Percentiles rank a stretch among this genome's conserved stretches.
These are phyloP conservation scores for Thalassiosira delicatula DNA, from an alignment of 352 stramenopile genomes.

Conservation along the genomic window DNA sequence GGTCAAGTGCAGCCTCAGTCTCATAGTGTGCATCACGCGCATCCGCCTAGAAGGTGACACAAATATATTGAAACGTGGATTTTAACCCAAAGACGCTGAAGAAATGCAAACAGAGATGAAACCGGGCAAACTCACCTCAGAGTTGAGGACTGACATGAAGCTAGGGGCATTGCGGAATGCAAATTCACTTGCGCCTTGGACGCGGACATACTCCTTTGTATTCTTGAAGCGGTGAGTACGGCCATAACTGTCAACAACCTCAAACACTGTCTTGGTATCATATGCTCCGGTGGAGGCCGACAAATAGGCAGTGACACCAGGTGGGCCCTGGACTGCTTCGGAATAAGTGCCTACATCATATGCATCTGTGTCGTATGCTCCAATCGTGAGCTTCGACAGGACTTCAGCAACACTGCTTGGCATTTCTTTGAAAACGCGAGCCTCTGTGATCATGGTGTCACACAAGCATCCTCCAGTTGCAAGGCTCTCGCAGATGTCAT, in stretches of 20 bases:
- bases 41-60: conserved; percentile 37
- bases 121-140: conserved; percentile 31
- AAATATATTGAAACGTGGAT: no score
- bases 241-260: conserved; percentile 63
- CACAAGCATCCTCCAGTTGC: conserved; percentile 62
- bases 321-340: conserved; percentile 17
- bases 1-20: conserved; percentile 77
- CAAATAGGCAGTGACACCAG: conserved; percentile 63
- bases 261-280: conserved; percentile 67
- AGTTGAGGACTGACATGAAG: conserved; percentile 75
- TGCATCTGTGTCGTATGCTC: conserved; percentile 45
- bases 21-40: conserved; percentile 71
- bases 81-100: no score
- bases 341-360: conserved; percentile 56
- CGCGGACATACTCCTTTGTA: conserved; percentile 55
- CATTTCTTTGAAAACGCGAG: conserved; percentile 63
- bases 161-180: conserved; percentile 76
- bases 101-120: background rate
- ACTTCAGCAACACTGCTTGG: conserved; percentile 60
- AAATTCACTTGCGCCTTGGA: conserved; percentile 56
- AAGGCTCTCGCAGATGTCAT: conserved; percentile 50
- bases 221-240: conserved; percentile 65
- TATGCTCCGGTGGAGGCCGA: conserved; percentile 24
- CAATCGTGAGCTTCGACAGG: conserved; percentile 63
- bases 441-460: conserved; percentile 43